These are phyloP conservation scores for Ananas comosus DNA, from an alignment of 176 grass and related monocot genomes.

Conservation along the genomic window DNA sequence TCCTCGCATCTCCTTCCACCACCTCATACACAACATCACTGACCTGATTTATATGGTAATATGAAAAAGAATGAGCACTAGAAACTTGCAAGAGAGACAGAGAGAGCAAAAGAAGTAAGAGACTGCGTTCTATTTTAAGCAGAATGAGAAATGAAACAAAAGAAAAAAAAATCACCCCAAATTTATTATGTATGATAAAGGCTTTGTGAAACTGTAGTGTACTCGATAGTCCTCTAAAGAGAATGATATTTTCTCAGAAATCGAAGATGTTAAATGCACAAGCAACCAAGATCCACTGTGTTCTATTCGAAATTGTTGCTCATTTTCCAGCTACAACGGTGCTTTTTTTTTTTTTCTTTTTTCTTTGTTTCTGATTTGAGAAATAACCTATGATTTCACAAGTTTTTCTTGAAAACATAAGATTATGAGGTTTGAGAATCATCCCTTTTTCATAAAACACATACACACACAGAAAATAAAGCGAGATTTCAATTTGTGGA, in stretches of 20 bases:
- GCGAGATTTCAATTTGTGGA: no score
- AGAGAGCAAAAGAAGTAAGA: not conserved
- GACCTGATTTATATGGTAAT: slow-evolving; percentile 26
- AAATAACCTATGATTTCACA: no score
- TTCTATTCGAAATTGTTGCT: not conserved
- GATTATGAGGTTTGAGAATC: no score
- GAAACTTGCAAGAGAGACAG: not conserved
- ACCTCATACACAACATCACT: slow-evolving; percentile 44
- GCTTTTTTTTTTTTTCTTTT: no score
- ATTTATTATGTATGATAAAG: not conserved
- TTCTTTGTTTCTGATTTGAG: no score
- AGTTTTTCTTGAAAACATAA: no score
- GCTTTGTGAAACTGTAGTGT: not conserved
- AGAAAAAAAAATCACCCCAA: not conserved
- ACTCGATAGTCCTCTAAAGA: no score
- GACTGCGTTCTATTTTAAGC: not conserved
- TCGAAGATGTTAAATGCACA: not conserved
- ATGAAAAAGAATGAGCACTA: not conserved
- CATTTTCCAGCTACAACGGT: no score
- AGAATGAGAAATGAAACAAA: not conserved
- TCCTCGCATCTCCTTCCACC: slow-evolving; percentile 60
- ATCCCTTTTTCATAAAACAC: no score
- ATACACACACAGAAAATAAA: no score
- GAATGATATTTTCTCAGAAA: no score
- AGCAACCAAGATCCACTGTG: not conserved